A percentile compares a stretch with the other conserved stretches of the same genome.
phyloP scores from a whole-genome alignment of 2,329 filamentous ascomycete species.

The Aspergillus ochraceoroseus region DNA sequence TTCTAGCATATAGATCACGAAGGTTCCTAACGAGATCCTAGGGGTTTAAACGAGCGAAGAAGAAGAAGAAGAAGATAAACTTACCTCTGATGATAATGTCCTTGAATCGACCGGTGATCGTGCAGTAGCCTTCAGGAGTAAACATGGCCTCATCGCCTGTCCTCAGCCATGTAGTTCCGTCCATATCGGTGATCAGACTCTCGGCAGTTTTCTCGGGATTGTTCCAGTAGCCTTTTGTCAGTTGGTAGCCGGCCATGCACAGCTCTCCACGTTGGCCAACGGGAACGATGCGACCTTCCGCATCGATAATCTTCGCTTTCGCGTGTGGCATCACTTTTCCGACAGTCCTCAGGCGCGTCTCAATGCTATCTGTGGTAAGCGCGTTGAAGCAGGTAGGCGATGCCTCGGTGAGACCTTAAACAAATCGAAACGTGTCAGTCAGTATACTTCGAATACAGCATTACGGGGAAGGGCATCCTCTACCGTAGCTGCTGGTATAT shows the following conservation, averaged over 20 bases:
- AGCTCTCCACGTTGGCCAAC: slow-evolving; percentile 67
- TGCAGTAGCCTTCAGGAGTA: slow-evolving; percentile 59
- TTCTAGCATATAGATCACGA: too few species aligned
- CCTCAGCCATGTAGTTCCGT: slow-evolving; percentile 56
- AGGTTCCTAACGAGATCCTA: too few species aligned
- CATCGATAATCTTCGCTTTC: slow-evolving; percentile 70
- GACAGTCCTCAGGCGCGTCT: slow-evolving; percentile 64
- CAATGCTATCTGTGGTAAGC: slow-evolving; percentile 65
- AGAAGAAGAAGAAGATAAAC: slow-evolving; percentile 8
- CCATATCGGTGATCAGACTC: slow-evolving; percentile 61
- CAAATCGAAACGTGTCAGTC: too few species aligned
- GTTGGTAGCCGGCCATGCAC: slow-evolving; percentile 71
- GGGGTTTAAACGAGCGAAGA: not conserved
- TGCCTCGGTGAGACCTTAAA: slow-evolving; percentile 69
- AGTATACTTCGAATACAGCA: too few species aligned
- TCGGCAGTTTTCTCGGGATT: slow-evolving; percentile 72
- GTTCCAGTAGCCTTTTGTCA: slow-evolving; percentile 58
- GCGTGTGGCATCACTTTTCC: slow-evolving; percentile 72
- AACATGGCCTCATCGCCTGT: slow-evolving; percentile 58
- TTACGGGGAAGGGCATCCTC: too few species aligned
- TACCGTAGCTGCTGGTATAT: slow-evolving; percentile 61
- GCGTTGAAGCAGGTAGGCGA: slow-evolving; percentile 78
- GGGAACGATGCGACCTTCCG: slow-evolving; percentile 59
- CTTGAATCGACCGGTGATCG: slow-evolving; percentile 71
- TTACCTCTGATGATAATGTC: slow-evolving; percentile 69